Base-by-base conservation (phyloP, 768 basidiomycete genomes). In the Galerina sulciceps region DNA sequence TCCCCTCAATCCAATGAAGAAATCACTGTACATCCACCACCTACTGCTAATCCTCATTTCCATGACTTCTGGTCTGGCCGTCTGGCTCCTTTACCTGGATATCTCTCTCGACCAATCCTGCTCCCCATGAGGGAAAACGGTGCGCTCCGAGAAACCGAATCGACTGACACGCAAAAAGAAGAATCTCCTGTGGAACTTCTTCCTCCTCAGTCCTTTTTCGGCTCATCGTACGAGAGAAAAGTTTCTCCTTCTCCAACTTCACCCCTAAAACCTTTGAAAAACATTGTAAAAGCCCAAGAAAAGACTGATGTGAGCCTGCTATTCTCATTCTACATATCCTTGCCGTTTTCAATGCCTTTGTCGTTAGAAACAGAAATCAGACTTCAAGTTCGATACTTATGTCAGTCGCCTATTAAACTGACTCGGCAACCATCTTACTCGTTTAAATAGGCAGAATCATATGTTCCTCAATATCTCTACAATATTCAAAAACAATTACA, bases 401-500 rank as follows among this genome's bases (percentile, higher is more conserved):
- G 79, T 80, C 60, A 31, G 75, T 62, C n/a, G 11, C 37, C 11
- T 22, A 23, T 42, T 45, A 8, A 23, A 41, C n/a, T 3, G 14
- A 14, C 35, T 22, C 22, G 37, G 17, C 49, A 35, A 20, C 31
- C 15, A 22, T 42, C 23, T 26, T 8, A 31, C 26, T 31, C 13
- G 17, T 40, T n/a, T 6, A 54, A 22, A 6, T 53, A 83, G 81
- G 82, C 82, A 60, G 78, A 81, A 43, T 69, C 74, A 42, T 83
- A 80, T 66, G 69, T 81, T 57, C 82, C 80, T 41, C 75, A 79
- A 64, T 82, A 79, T 69, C 73, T 83, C 58, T 75, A 75, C 73
- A 77, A 79, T 60, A 78, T 83, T 34, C 81, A 83, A 73, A 78
- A 71, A 58, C 74, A 76, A 69, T 65, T 73, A 44, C 79, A 82